A percentile compares a stretch with the other conserved stretches of the same genome.
Conservation (phyloP, 148 eudicot genomes). For the Beta vulgaris region DNA sequence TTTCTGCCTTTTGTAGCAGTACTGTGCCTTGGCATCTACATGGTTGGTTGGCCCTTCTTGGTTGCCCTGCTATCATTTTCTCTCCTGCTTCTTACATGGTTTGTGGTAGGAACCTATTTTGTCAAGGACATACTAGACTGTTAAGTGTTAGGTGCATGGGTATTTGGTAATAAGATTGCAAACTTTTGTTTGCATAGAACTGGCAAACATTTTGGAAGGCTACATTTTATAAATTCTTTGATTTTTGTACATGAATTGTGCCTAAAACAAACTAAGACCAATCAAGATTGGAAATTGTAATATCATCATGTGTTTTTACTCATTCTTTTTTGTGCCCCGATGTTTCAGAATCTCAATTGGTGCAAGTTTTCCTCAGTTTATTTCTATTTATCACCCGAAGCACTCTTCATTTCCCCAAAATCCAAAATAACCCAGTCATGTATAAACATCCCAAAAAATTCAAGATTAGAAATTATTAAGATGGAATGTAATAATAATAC, state of each 20-base stretch:
- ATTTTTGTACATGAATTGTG: neutral
- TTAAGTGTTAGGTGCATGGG: slow-evolving; percentile 12
- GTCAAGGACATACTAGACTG: slow-evolving; percentile 47
- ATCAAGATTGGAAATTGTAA: no score
- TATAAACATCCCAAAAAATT: no score
- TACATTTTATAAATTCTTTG: neutral
- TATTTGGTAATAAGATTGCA: neutral
- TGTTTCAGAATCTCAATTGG: no score
- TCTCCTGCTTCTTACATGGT: slow-evolving; percentile 53
- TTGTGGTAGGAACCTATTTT: slow-evolving; percentile 47
- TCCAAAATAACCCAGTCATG: no score
- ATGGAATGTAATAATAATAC: neutral
- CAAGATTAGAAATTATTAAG: no score
- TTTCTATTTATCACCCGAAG: no score
- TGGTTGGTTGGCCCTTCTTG: slow-evolving; percentile 88
- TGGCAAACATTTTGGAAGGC: neutral
- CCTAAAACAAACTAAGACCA: no score
- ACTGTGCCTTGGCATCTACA: slow-evolving; percentile 55
- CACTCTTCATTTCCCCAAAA: no score
- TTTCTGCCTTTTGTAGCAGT: slow-evolving; percentile 66
- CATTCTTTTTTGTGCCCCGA: no score
- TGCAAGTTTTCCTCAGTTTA: no score
- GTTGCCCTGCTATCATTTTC: slow-evolving; percentile 53
- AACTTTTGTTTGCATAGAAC: neutral
- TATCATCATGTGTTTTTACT: no score